Base-by-base conservation (phyloP, 495 filamentous ascomycete genomes). In the Aspergillus leporis region DNA sequence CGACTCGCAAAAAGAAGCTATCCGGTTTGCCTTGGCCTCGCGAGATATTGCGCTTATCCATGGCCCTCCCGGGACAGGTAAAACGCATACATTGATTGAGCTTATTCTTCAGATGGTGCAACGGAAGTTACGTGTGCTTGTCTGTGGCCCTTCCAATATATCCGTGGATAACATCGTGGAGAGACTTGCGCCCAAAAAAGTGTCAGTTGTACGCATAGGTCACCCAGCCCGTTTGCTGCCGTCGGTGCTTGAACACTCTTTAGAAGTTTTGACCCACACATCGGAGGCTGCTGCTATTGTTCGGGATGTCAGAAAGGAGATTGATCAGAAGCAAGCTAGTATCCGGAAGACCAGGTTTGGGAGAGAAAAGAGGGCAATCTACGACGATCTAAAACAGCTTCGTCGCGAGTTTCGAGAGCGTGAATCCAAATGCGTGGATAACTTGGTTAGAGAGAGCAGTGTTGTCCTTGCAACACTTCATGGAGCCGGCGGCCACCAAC, bases 111-210 rank as follows among this genome's bases (percentile, higher is more conserved):
- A 99, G 64, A 74, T 98, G 61, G 76, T 94, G 30, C 85, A 79
- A 53, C 82, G 82, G 5, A 85, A 87, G 14, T 81, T 84, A 43
- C 84, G 92, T 1, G 75, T 98, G 16, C 82, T 99, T 3, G 93
- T 99, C 19, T 99, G 94, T 68, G 94, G 94, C 0, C 94, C 94
- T 0, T 95, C 90, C 10, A 99, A 99, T 68, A 91, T 99, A 51
- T 93, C 90, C 0, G 94, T 98, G 2, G 94, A 99, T 77, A 99
- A 99, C 66, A 97, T 99, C 58, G 92, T 97, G n/a, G 93, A 98
- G 73, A 85, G 95, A 10, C 82, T 98, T 0, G 82, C 92, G 0
- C 86, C 90, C 0, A 88, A 90, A 59, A 89, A 89, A 61, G 80
- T 98, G 1, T 90, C 93, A 0, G 89, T 97, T 54, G 83, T 98